phyloP scores from a whole-genome alignment of 1,139 yeast genomes.

The Geotrichum reessii region DNA sequence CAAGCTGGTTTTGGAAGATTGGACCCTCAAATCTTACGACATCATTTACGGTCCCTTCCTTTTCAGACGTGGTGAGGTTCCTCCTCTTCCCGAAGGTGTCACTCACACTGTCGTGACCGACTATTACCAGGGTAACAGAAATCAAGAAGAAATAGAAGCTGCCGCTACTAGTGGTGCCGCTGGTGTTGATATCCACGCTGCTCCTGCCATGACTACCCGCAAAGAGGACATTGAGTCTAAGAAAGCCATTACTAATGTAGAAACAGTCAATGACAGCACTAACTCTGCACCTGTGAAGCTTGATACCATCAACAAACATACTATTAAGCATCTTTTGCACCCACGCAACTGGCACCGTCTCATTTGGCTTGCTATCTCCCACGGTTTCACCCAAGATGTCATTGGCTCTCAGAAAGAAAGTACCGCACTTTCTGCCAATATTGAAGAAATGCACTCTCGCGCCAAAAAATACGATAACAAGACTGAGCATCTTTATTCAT shows the following conservation, averaged over 20 bases:
- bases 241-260: neutral
- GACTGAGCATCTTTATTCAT: constrained; percentile 62
- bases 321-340: constrained; percentile 7
- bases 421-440: constrained; percentile 33
- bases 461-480: constrained; percentile 67
- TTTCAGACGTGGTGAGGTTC: constrained; percentile 51
- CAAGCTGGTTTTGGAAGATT: constrained; percentile 55
- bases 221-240: constrained; percentile 1
- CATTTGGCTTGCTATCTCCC: constrained; percentile 46
- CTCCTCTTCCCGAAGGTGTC: constrained; percentile 58
- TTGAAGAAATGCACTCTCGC: constrained; percentile 48
- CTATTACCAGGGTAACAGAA: constrained; percentile 59
- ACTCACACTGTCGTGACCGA: constrained; percentile 45
- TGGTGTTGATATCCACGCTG: constrained; percentile 14
- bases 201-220: neutral
- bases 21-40: constrained; percentile 60
- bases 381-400: constrained; percentile 63
- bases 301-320: constrained; percentile 15
- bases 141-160: constrained; percentile 29
- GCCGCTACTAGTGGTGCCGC: constrained; percentile 19
- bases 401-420: constrained; percentile 45
- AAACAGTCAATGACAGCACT: neutral
- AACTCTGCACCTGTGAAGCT: constrained; percentile 12
- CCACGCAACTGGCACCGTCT: constrained; percentile 53
- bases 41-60: constrained; percentile 52